These are phyloP conservation scores for Kokia cookei DNA, from an alignment of 441 rosid species.

Conservation along the genomic window DNA sequence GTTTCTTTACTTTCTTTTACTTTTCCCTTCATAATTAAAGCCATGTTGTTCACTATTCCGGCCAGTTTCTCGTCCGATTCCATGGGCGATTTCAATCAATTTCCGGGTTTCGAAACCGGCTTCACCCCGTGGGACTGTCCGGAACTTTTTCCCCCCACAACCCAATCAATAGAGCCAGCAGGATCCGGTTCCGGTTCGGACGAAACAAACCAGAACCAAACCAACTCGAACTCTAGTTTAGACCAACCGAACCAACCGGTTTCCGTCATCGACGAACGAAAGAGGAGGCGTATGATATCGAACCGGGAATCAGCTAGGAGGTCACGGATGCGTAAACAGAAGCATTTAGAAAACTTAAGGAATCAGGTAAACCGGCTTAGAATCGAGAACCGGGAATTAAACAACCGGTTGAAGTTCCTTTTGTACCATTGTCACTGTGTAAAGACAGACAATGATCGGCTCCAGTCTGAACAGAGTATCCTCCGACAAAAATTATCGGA, in stretches of 20 bases:
- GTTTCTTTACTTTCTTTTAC: neutral
- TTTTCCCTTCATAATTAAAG: neutral
- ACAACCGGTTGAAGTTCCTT: conserved; percentile 34
- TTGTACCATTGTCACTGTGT: conserved; percentile 30
- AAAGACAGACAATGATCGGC: conserved; percentile 42
- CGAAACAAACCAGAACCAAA: conserved; percentile 25
- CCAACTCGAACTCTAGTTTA: conserved; percentile 19
- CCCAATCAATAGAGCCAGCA: conserved; percentile 28
- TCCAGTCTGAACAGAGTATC: conserved; percentile 40
- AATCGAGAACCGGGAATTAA: conserved; percentile 53
- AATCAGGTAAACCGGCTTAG: conserved; percentile 54
- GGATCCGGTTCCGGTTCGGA: conserved; percentile 35
- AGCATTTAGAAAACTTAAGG: conserved; percentile 54
- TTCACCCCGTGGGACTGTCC: conserved; percentile 58
- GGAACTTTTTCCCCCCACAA: conserved; percentile 27
- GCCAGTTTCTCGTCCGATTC: conserved; percentile 27
- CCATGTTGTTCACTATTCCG: conserved; percentile 53
- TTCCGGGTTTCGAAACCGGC: conserved; percentile 36
- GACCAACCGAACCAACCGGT: conserved; percentile 22
- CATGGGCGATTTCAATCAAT: conserved; percentile 28
- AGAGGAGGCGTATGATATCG: conserved; percentile 59
- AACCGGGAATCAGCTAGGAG: conserved; percentile 80
- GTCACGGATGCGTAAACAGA: conserved; percentile 68
- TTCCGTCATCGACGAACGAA: conserved; percentile 36
- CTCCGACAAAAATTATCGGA: conserved; percentile 56